A percentile compares a stretch with the other conserved stretches of the same genome.
Evolutionary conservation across 208 protist genomes (phyloP).

Genomic region (Tritrichomonas musculus): DNA sequence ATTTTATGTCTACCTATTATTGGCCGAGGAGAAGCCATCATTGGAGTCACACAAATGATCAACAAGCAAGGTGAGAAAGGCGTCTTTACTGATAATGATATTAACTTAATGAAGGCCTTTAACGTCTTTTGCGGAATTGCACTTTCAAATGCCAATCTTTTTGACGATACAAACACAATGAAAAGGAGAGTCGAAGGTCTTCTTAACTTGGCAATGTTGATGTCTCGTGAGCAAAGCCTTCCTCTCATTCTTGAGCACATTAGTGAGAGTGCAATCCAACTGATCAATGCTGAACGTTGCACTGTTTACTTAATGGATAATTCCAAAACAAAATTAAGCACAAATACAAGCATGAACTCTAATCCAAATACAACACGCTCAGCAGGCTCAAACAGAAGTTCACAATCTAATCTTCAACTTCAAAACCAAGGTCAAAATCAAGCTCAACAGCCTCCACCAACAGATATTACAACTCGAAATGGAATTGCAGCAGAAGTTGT

Average conservation of each 20-base stretch:
- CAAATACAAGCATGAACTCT: background rate
- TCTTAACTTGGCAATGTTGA: background rate
- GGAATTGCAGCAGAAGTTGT: background rate
- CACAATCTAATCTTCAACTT: too few species aligned
- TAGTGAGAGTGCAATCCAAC: background rate
- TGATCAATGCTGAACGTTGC: background rate
- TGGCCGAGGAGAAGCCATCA: background rate
- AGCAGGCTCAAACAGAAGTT: background rate
- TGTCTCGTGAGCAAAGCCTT: background rate
- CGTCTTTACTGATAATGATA: background rate
- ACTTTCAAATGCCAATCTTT: constrained; percentile 4
- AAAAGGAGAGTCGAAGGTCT: background rate
- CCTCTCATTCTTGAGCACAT: constrained; percentile 1
- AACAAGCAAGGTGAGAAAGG: background rate
- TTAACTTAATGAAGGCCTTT: constrained; percentile 17
- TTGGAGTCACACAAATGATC: constrained; percentile 27
- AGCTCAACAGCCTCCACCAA: too few species aligned
- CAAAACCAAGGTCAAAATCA: too few species aligned
- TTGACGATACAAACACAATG: constrained; percentile 32
- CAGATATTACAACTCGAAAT: background rate
- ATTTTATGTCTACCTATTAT: constrained; percentile 55
- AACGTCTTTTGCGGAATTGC: constrained; percentile 27
- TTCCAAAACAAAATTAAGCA: background rate
- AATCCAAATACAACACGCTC: too few species aligned
- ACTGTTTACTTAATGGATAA: background rate